Percentiles rank a stretch among this genome's conserved stretches.
These are phyloP conservation scores for Acorus gramineus DNA, from an alignment of 106 monocot genomes.

Conservation along the genomic window DNA sequence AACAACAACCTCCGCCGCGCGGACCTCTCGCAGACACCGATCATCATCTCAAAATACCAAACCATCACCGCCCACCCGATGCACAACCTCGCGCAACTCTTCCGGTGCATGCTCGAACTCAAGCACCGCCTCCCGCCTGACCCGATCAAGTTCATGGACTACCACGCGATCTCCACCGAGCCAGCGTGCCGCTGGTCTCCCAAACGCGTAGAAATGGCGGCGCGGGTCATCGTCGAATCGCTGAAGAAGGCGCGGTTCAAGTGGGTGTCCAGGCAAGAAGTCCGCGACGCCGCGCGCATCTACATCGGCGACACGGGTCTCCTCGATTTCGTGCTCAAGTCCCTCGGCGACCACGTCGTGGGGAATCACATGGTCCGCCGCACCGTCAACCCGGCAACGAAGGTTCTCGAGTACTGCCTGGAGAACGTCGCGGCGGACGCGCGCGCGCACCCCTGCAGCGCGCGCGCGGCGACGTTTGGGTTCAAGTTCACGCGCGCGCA, in stretches of 20 bases:
- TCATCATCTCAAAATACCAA: slow-evolving; percentile 58
- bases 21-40: slow-evolving; percentile 10
- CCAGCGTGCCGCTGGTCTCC: slow-evolving; percentile 66
- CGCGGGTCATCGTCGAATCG: slow-evolving; percentile 63
- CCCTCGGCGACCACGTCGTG: slow-evolving; percentile 62
- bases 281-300: slow-evolving; percentile 62
- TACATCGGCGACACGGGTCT: slow-evolving; percentile 84
- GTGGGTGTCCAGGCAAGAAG: slow-evolving; percentile 84
- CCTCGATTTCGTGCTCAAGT: slow-evolving; percentile 77
- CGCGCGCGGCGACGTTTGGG: slow-evolving; percentile 8
- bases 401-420: slow-evolving; percentile 84
- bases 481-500: slow-evolving; percentile 38
- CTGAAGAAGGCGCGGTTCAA: slow-evolving; percentile 39
- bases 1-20: too few species aligned
- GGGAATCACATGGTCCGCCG: slow-evolving; percentile 72
- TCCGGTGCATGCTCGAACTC: slow-evolving; percentile 66
- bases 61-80: slow-evolving; percentile 26
- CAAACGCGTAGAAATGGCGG: slow-evolving; percentile 84
- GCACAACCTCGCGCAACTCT: slow-evolving; percentile 44
- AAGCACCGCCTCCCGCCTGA: slow-evolving; percentile 33
- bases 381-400: slow-evolving; percentile 83
- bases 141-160: slow-evolving; percentile 38
- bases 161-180: slow-evolving; percentile 35
- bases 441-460: neutral
- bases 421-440: slow-evolving; percentile 46